Conservation (phyloP, 2,329 filamentous ascomycete species). For the Cryphonectria carpinicola region DNA sequence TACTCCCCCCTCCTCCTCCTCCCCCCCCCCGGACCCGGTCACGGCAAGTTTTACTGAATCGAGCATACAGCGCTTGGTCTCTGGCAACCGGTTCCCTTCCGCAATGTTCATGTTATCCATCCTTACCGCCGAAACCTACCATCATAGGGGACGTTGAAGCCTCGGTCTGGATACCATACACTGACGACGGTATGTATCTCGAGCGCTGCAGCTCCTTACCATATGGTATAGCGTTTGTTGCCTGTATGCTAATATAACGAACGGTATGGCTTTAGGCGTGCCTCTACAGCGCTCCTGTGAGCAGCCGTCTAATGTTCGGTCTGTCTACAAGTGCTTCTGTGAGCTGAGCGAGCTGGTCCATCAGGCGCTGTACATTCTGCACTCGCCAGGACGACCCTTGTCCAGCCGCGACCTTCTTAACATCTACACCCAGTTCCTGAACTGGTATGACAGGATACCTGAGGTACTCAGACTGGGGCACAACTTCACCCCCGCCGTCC, state of each 20-base stretch:
- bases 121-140: conserved; percentile 61
- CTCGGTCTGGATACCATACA: conserved; percentile 63
- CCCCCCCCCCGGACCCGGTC: no score
- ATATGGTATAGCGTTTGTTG: not conserved
- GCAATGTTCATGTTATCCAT: conserved; percentile 60
- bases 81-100: conserved; percentile 66
- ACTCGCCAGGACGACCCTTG: conserved; percentile 68
- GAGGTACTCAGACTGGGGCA: conserved; percentile 65
- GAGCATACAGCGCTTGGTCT: conserved; percentile 59
- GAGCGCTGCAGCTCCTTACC: not conserved
- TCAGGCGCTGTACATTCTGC: conserved; percentile 71
- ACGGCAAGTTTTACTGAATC: not conserved
- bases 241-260: not conserved
- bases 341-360: conserved; percentile 76
- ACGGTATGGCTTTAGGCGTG: conserved; percentile 46
- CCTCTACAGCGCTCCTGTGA: conserved; percentile 59
- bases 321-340: conserved; percentile 70
- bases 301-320: conserved; percentile 70
- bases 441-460: conserved; percentile 73
- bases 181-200: conserved; percentile 55
- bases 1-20: not conserved
- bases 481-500: conserved; percentile 72
- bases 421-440: conserved; percentile 69
- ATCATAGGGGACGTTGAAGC: conserved; percentile 65
- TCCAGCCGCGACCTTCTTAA: conserved; percentile 66